A percentile compares a stretch with the other conserved stretches of the same genome.
These are phyloP conservation scores for Chalara sp. DNA, from an alignment of 2,329 filamentous ascomycete species.

Conservation along the genomic window DNA sequence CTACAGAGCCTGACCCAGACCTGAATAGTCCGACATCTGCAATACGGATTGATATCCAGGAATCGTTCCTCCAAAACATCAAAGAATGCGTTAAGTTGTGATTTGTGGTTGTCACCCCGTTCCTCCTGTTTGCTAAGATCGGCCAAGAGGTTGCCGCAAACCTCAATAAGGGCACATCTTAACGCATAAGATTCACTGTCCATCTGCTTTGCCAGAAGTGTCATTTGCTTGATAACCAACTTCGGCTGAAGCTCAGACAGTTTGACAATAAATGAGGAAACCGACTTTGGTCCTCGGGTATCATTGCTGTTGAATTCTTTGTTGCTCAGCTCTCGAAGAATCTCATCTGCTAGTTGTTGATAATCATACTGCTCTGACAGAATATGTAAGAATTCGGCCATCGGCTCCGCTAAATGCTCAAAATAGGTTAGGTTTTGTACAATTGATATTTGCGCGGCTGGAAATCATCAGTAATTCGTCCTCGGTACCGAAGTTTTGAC, in stretches of 20 bases:
- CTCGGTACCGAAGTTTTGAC: background rate
- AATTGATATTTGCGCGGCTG: slow-evolving; percentile 93
- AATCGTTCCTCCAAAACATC: slow-evolving; percentile 95
- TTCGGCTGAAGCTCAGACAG: slow-evolving; percentile 87
- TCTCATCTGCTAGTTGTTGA: slow-evolving; percentile 87
- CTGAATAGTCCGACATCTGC: slow-evolving; percentile 83
- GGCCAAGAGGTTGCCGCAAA: slow-evolving; percentile 90
- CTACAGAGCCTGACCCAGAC: slow-evolving; percentile 90
- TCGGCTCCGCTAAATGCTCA: slow-evolving; percentile 95
- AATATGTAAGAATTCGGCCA: slow-evolving; percentile 97
- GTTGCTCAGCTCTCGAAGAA: slow-evolving; percentile 87
- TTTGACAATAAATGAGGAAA: slow-evolving; percentile 88
- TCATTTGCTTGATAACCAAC: slow-evolving; percentile 96
- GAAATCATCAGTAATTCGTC: slow-evolving; percentile 6
- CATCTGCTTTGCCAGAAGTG: slow-evolving; percentile 84
- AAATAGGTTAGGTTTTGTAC: slow-evolving; percentile 98
- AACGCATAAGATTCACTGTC: slow-evolving; percentile 97
- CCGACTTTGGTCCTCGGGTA: slow-evolving; percentile 89
- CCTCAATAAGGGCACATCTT: slow-evolving; percentile 88
- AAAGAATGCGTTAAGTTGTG: slow-evolving; percentile 93
- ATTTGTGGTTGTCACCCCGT: slow-evolving; percentile 85
- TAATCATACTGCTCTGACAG: slow-evolving; percentile 97
- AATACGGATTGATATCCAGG: slow-evolving; percentile 94
- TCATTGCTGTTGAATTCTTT: slow-evolving; percentile 99
- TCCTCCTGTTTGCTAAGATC: slow-evolving; percentile 90